A percentile compares a stretch with the other conserved stretches of the same genome.
phyloP scores from a whole-genome alignment of 2,329 filamentous ascomycete species.

The Aspergillus sergii region DNA sequence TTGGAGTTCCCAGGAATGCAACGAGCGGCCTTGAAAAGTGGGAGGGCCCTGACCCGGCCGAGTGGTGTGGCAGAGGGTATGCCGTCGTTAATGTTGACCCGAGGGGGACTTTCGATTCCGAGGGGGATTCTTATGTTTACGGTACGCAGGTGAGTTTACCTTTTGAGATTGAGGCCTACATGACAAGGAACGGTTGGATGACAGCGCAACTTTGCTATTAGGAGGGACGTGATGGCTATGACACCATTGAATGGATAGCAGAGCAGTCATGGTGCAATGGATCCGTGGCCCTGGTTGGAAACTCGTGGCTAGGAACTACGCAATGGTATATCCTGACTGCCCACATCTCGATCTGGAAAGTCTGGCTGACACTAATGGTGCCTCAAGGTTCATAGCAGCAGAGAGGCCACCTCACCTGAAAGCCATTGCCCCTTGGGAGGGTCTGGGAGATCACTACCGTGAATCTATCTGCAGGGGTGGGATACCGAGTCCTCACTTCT shows the following conservation, averaged over 20 bases:
- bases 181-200: too few relatives aligned
- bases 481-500: slow-evolving; percentile 18
- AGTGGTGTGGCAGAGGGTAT: slow-evolving; percentile 32
- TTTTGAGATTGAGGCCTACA: too few relatives aligned
- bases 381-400: too few relatives aligned
- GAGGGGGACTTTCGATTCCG: slow-evolving; percentile 30
- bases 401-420: slow-evolving; percentile 14
- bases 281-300: slow-evolving; percentile 21
- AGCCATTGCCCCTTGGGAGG: slow-evolving; percentile 27
- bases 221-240: slow-evolving; percentile 31
- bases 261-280: slow-evolving; percentile 28
- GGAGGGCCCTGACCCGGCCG: slow-evolving; percentile 29
- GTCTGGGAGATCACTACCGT: slow-evolving; percentile 19
- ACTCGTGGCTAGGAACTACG: slow-evolving; percentile 16
- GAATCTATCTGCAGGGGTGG: slow-evolving; percentile 23
- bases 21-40: too few relatives aligned
- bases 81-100: slow-evolving; percentile 35
- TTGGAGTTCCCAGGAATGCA: slow-evolving; percentile 3
- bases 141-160: slow-evolving; percentile 15
- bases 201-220: background rate
- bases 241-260: slow-evolving; percentile 25
- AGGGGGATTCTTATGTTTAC: slow-evolving; percentile 28
- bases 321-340: too few relatives aligned
- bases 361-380: too few relatives aligned
- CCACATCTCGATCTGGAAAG: too few relatives aligned